Evolutionary conservation across 2,329 filamentous ascomycete genomes (phyloP), one percentile per base, ranked within the genome.

Genomic region (Aureobasidium vineae): DNA sequence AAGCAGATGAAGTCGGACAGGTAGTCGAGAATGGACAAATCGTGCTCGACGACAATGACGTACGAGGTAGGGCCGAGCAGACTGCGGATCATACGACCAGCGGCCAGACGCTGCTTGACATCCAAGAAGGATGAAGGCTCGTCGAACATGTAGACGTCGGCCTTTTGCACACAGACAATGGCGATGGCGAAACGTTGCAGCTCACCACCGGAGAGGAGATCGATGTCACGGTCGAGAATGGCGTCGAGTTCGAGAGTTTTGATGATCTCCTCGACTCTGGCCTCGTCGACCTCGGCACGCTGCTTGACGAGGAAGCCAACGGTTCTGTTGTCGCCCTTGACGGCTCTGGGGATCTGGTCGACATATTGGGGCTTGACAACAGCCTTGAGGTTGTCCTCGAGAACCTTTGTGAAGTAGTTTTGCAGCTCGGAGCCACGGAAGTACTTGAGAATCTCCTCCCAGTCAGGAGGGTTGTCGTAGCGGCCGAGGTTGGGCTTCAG

Each of bases 311-410:
- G 85, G 68, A 84, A 84, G 71, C 88, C 86, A 66, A 99, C 96
- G 31, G 86, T 86, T 81, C 92, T 92, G 56, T 76, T 72, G 50
- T 90, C 82, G 23, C 89, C 88, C 76, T 90, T 92, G 75, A 99
- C 90, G 49, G 95, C 94, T 78, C 90, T 92, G 69, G 95, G 95
- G 71, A 99, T 94, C 81, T 98, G 95, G 75, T 99, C 95, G 74
- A 99, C 95, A 83, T 99, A 97, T 82, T 99, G 96, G 67, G 95
- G 95, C 85, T 99, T 99, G 73, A 98, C 93, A 67, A 99, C 91
- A 68, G 96, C 94, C 84, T 97, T 97, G 72, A 99, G 85, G 75
- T 99, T 88, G 78, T 99, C 95, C 78, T 99, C 95, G 68, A 99
- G 85, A 52, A 99, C 87, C 81, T 98, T 99, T 71, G 95, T 98